phyloP scores from a whole-genome alignment of 2,329 filamentous ascomycete species.

The Hirsutella minnesotensis region DNA sequence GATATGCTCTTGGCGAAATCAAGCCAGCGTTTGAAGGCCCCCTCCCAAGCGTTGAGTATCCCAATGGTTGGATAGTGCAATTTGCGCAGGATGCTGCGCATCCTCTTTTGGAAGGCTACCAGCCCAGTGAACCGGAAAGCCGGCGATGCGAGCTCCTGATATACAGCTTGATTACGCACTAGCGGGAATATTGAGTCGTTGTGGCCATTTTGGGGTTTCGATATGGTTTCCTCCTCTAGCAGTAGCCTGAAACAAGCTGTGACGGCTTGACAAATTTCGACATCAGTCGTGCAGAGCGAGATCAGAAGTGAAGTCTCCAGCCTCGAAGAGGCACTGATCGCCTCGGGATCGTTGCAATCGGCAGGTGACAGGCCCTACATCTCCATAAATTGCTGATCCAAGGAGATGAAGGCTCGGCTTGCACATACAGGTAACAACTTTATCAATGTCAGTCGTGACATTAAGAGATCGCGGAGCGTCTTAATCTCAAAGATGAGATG shows the following conservation, averaged over 20 bases:
- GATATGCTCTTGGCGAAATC: conserved; percentile 52
- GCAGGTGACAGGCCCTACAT: conserved; percentile 41
- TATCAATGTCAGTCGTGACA: conserved; percentile 41
- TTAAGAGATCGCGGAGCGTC: conserved; percentile 43
- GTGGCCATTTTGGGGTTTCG: conserved; percentile 32
- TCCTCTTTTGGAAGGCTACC: conserved; percentile 58
- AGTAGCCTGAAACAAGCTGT: conserved; percentile 50
- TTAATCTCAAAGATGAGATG: conserved; percentile 30
- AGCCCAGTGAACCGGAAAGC: conserved; percentile 56
- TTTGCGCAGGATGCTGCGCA: conserved; percentile 45
- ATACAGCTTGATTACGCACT: conserved; percentile 49
- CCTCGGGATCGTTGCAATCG: conserved; percentile 41
- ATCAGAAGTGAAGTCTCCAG: conserved; percentile 52
- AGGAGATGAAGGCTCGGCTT: no score
- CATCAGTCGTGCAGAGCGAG: conserved; percentile 51
- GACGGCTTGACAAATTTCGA: conserved; percentile 53
- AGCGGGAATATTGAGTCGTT: conserved; percentile 39
- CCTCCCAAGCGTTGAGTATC: conserved; percentile 57
- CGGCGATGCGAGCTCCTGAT: conserved; percentile 49
- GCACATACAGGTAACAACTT: conserved; percentile 35
- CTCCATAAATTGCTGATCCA: no score
- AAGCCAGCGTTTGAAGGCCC: conserved; percentile 53
- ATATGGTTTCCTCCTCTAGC: conserved; percentile 48
- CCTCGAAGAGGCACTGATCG: conserved; percentile 38
- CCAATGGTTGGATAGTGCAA: conserved; percentile 52